phyloP scores from a whole-genome alignment of 306 rosid species.

The Oemleria cerasiformis region DNA sequence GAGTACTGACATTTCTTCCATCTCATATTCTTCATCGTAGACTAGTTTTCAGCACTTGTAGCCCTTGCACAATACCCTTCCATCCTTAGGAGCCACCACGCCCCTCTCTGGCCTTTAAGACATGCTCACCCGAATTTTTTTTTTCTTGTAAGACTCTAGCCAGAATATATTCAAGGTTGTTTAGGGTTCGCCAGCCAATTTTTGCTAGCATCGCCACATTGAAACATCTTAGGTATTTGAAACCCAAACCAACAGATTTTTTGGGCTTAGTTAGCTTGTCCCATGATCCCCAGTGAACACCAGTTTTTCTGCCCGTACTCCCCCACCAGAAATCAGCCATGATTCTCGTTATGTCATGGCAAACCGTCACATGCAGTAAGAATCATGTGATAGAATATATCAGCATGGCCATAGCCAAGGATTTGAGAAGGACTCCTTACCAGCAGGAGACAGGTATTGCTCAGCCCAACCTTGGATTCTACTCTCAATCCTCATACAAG shows the following conservation, averaged over 20 bases:
- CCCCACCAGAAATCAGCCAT: neutral
- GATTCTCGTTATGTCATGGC: neutral
- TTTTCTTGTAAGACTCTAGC: accelerated
- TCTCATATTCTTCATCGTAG: no score
- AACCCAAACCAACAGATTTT: neutral
- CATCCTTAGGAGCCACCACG: accelerated
- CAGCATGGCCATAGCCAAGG: neutral
- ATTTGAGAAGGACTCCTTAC: neutral
- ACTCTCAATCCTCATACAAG: no score
- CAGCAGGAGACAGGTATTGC: neutral
- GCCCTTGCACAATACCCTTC: neutral
- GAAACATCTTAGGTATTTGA: neutral
- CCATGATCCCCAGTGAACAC: neutral
- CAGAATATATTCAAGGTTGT: accelerated
- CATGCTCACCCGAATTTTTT: neutral
- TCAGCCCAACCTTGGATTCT: neutral
- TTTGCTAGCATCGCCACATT: neutral
- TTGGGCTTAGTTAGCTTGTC: neutral
- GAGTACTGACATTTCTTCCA: no score
- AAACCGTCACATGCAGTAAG: neutral
- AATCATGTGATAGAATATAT: neutral
- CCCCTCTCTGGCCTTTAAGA: no score
- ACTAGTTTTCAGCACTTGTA: no score
- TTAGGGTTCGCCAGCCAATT: neutral
- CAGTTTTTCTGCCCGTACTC: accelerated